phyloP scores from a whole-genome alignment of 805 yeast genomes.

The Diddensiella caesifluorescens region DNA sequence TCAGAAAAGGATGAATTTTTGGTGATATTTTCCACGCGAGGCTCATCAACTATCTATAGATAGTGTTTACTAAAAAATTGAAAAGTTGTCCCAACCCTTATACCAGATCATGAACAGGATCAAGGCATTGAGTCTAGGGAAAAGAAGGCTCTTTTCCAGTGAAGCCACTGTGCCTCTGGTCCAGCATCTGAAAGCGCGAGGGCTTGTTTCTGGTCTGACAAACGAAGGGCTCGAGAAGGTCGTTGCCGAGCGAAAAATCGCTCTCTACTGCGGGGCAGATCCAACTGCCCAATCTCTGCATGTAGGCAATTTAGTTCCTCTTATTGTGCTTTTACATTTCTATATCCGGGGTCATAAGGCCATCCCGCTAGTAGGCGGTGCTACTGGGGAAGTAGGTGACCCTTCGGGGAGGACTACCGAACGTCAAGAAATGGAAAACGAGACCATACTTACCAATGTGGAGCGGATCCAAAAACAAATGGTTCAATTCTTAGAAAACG shows the following conservation, averaged over 20 bases:
- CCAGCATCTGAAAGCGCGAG: conserved; percentile 40
- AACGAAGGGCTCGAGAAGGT: conserved; percentile 15
- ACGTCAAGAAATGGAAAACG: conserved; percentile 52
- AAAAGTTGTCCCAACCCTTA: no score
- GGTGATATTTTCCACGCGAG: no score
- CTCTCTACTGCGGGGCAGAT: conserved; percentile 90
- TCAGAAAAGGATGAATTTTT: no score
- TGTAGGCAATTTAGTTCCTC: conserved; percentile 83
- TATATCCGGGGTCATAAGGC: conserved; percentile 77
- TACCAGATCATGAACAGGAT: no score
- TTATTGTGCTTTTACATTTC: conserved; percentile 80
- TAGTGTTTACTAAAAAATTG: no score
- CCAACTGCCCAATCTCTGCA: conserved; percentile 90
- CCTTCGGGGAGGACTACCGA: conserved; percentile 89
- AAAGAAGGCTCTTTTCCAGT: background rate
- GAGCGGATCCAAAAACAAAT: conserved; percentile 57
- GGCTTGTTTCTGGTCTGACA: conserved; percentile 39
- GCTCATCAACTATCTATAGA: no score
- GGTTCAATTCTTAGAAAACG: conserved; percentile 52
- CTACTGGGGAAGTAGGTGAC: conserved; percentile 94
- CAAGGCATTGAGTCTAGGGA: no score
- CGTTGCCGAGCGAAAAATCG: conserved; percentile 36
- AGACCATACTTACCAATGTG: conserved; percentile 53
- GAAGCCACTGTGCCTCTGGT: conserved; percentile 34
- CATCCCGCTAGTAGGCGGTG: conserved; percentile 68